phyloP scores from a whole-genome alignment of 2,329 filamentous ascomycete species.

The Phoma sp. region DNA sequence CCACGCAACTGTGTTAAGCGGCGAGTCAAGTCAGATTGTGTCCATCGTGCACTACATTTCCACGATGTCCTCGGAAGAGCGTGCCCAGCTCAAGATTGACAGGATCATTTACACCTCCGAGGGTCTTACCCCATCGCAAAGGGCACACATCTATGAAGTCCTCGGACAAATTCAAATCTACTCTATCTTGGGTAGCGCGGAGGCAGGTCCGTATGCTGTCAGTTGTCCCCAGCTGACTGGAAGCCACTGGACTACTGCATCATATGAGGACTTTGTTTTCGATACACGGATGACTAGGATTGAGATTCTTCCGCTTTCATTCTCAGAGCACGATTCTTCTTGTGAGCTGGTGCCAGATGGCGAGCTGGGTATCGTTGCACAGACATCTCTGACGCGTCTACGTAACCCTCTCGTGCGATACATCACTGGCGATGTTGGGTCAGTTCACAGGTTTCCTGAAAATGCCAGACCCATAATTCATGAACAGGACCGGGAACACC shows the following conservation, averaged over 20 bases:
- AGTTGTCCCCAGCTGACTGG: background rate
- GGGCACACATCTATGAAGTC: background rate
- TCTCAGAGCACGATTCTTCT: background rate
- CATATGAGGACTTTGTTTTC: background rate
- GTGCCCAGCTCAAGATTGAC: background rate
- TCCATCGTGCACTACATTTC: background rate
- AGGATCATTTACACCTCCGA: slow-evolving; percentile 3
- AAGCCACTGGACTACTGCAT: slow-evolving; percentile 1
- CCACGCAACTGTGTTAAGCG: background rate
- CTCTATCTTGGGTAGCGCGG: slow-evolving; percentile 1
- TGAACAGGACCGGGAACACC: background rate
- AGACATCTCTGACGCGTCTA: background rate
- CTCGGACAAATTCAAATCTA: background rate
- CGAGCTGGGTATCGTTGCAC: background rate
- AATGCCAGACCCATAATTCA: background rate
- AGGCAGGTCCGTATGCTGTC: slow-evolving; percentile 1
- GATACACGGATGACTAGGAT: slow-evolving; percentile 2
- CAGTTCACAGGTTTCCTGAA: background rate
- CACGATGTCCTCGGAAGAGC: background rate
- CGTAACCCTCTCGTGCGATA: slow-evolving; percentile 2
- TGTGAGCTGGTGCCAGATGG: background rate
- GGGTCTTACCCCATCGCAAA: background rate
- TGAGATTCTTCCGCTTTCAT: background rate
- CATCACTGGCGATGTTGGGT: slow-evolving; percentile 3
- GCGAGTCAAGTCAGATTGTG: background rate